Evolutionary conservation across 2,329 filamentous ascomycete species (phyloP).

Genomic region (Fusarium brevicatenulatum): DNA sequence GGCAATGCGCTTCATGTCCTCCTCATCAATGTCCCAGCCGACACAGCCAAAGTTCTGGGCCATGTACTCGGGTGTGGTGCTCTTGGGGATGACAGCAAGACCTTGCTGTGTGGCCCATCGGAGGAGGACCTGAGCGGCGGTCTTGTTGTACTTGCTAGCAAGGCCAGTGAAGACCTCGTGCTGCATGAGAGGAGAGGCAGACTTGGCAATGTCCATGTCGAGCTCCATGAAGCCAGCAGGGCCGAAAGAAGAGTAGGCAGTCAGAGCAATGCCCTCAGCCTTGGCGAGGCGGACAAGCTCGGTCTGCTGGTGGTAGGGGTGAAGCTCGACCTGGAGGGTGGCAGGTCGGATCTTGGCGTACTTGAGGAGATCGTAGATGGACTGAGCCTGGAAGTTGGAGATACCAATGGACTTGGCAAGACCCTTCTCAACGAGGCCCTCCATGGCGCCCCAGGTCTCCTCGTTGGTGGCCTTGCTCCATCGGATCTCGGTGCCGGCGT

Average conservation of each 20-base stretch:
- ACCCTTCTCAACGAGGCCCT: conserved; percentile 74
- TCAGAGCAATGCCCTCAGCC: conserved; percentile 76
- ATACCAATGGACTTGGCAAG: conserved; percentile 81
- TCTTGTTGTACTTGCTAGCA: conserved; percentile 76
- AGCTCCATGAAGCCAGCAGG: conserved; percentile 83
- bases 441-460: conserved; percentile 86
- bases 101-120: conserved; percentile 88
- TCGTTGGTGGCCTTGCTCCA: conserved; percentile 77
- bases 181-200: conserved; percentile 77
- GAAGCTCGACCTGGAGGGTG: conserved; percentile 88
- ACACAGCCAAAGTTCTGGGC: conserved; percentile 74
- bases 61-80: conserved; percentile 63
- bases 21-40: conserved; percentile 71
- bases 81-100: conserved; percentile 86
- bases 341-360: conserved; percentile 80
- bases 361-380: conserved; percentile 81
- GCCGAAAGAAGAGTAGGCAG: conserved; percentile 87
- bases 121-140: conserved; percentile 82
- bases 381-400: conserved; percentile 82
- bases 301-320: conserved; percentile 85
- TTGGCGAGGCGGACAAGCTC: conserved; percentile 76
- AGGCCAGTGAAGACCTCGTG: conserved; percentile 71
- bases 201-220: conserved; percentile 66
- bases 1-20: conserved; percentile 74
- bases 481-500: conserved; percentile 66